Percentiles rank a stretch among this genome's conserved stretches.
These are phyloP conservation scores for Lachancea waltii DNA, from an alignment of 805 yeast genomes.

Conservation along the genomic window DNA sequence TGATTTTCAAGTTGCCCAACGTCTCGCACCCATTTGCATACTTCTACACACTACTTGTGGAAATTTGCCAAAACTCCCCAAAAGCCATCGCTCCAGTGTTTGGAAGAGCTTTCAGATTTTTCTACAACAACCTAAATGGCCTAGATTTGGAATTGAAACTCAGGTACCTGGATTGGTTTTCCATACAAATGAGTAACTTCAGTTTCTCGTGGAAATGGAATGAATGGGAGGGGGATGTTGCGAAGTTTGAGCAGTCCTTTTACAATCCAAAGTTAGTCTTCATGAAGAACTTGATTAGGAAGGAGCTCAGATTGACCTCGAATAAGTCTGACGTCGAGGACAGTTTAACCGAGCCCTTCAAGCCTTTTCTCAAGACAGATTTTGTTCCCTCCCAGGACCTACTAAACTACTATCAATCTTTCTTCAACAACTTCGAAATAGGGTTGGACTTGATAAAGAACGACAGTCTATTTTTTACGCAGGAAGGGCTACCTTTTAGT, in stretches of 20 bases:
- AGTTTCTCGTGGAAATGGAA: conserved; percentile 97
- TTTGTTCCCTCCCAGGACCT: conserved; percentile 34
- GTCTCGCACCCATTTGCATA: conserved; percentile 65
- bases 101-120: conserved; percentile 83
- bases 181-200: conserved; percentile 87
- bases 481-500: conserved; percentile 34
- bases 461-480: conserved; percentile 36
- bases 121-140: conserved; percentile 58
- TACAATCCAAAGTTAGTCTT: conserved; percentile 72
- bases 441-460: conserved; percentile 29
- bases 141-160: conserved; percentile 72
- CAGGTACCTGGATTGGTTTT: conserved; percentile 82
- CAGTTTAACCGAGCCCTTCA: conserved; percentile 60
- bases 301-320: conserved; percentile 80
- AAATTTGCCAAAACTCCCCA: conserved; percentile 78
- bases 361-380: conserved; percentile 41
- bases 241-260: conserved; percentile 36
- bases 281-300: conserved; percentile 70
- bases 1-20: conserved; percentile 68
- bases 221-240: conserved; percentile 73
- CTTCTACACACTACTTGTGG: conserved; percentile 77
- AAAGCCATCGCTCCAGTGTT: conserved; percentile 86
- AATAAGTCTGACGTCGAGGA: conserved; percentile 56
- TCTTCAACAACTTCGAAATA: conserved; percentile 24
- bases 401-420: conserved; percentile 33